Evolutionary conservation across 495 filamentous ascomycete species (phyloP), one percentile per base, ranked within the genome.

Genomic region (Podospora pseudocomata): DNA sequence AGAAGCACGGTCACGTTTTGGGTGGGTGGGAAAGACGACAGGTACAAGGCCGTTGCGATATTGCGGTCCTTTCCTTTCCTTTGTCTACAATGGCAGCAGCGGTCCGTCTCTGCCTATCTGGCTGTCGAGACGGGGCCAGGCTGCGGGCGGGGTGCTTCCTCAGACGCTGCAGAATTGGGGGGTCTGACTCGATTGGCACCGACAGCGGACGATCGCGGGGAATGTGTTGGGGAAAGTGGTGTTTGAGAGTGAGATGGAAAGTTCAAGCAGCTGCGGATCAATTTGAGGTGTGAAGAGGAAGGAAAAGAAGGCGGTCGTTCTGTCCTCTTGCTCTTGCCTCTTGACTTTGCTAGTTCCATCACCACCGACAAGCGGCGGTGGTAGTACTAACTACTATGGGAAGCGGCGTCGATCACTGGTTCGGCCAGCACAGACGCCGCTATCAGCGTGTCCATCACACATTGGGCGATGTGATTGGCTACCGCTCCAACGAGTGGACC

Each of bases 391-490:
- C 56, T 59, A 11, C 19, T 39, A 44, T 53, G 34, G 16, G 18
- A 5, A 28, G 28, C 56, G 70, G 70, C 62, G 66, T 26, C 65
- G 70, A 71, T 72, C 70, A 62, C 56, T 66, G 44, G 64, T 65
- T 49, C 54, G 20, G 44, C 39, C 57, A 62, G 63, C 58, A 26
- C 63, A 61, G 23, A 68, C 57, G 68, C 59, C 55, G 65, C 60
- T 67, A 65, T 65, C 66, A 71, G 66, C 67, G 49, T 60, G 39
- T 28, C 64, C 60, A 57, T 60, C 64, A 61, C 18, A 23, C 49
- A 57, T 62, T 34, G 4, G 23, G 53, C 5, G 0, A 2, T 49
- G 0, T 67, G 26, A 70, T 74, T 74, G 74, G 74, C 70, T 76
- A 67, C 68, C 68, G 26, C 23, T 7, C 23, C 0, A 2, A 7